Base-by-base conservation (phyloP, 306 rosid species). In the Vigna unguiculata region DNA sequence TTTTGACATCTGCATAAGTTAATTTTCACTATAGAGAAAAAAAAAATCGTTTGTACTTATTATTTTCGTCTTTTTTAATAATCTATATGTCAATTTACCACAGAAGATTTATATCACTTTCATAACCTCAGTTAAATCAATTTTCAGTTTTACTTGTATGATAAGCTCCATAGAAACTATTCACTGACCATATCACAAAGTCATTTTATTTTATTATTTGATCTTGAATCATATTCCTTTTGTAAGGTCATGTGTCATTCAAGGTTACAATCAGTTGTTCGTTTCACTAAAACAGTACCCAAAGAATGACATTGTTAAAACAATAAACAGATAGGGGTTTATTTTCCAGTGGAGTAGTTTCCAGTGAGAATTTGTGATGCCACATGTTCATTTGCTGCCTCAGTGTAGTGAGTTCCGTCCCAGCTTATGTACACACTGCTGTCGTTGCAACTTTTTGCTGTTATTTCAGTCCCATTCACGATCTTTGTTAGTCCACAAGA, bases 381-480 rank as follows among this genome's bases (percentile, higher is more conserved):
- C 5, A 90, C 92, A 69, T 54, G 78, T 70, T 82, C 81, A 84
- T 92, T 88, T 77, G 92, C 97, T 54, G 96, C 88, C 72, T 90
- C 96, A 1, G 93, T 87, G 86, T 88, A 92, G 79, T 92, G 97
- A 76, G 86, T 85, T 24, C 96, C 96, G 57, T 92, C 97, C 97
- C 96, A 90, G 66, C 71, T 88, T 38, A 92, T 55, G 82, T 92
- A 80, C 43, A 82, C 81, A 10, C 82, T 62, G 55, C 93, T 92
- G 53, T 92, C 84, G 1, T 28, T 72, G 76, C 96, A 87, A 25
- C 83, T 88, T 80, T 88, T 80, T 9, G 90, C 92, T 0, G 92
- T 86, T 57, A 92, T 79, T 12, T 70, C 67, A n/a, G 89, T 88
- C 12, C 93, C 96, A 6, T 90, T 88, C 75, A 87, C 46, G 38